Percentiles rank a stretch among this genome's conserved stretches.
phyloP scores from a whole-genome alignment of 495 filamentous ascomycete species.

The Xylaria nigripes region DNA sequence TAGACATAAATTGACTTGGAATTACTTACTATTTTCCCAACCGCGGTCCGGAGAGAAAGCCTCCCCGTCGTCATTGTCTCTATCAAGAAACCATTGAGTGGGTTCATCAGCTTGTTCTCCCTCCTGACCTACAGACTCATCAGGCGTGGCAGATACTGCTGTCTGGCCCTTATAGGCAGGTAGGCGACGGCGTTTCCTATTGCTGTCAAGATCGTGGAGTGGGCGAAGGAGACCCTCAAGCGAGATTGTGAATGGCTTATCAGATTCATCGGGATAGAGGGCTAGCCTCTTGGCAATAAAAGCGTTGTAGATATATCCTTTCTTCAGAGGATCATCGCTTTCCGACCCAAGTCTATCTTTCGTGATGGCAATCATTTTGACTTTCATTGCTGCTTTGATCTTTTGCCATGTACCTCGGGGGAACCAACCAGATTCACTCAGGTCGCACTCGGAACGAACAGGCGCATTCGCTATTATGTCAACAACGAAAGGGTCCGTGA shows the following conservation, averaged over 20 bases:
- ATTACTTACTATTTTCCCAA: slow-evolving; percentile 3
- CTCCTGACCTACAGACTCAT: not conserved
- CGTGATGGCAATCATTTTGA: slow-evolving; percentile 57
- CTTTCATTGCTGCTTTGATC: slow-evolving; percentile 73
- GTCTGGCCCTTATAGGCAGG: not conserved
- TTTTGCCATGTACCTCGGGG: slow-evolving; percentile 69
- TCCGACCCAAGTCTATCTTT: slow-evolving; percentile 41
- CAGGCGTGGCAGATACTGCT: not conserved
- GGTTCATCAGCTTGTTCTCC: slow-evolving; percentile 2
- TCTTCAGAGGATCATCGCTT: slow-evolving; percentile 36
- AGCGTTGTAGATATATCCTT: slow-evolving; percentile 23
- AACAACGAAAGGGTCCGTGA: slow-evolving; percentile 65
- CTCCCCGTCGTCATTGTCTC: not conserved
- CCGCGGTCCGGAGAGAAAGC: slow-evolving; percentile 2
- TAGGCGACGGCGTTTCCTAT: slow-evolving; percentile 10
- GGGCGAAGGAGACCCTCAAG: slow-evolving; percentile 23
- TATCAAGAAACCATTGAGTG: slow-evolving; percentile 4
- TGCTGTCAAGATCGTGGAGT: slow-evolving; percentile 16
- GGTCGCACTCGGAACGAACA: slow-evolving; percentile 45
- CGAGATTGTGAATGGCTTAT: slow-evolving; percentile 21
- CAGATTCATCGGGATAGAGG: slow-evolving; percentile 17
- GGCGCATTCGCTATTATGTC: slow-evolving; percentile 42
- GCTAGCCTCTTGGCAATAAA: slow-evolving; percentile 18
- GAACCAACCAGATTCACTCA: slow-evolving; percentile 70
- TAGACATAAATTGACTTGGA: not conserved